These are phyloP conservation scores for Cyclotella cryptica DNA, from an alignment of 108 stramenopile genomes.

Conservation along the genomic window DNA sequence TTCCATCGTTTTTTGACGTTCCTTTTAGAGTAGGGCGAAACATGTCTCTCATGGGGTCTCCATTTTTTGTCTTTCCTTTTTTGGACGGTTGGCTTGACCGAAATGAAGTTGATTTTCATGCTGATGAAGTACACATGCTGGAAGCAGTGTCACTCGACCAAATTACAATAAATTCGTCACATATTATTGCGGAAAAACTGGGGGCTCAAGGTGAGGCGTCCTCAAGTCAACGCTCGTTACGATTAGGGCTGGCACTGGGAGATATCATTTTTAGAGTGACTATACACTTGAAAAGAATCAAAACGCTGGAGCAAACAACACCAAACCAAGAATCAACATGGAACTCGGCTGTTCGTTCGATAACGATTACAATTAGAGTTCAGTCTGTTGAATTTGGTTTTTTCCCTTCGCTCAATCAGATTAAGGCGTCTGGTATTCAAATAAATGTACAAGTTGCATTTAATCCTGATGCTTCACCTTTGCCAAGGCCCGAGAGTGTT, in stretches of 20 bases:
- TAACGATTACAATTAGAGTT: conserved; percentile 27
- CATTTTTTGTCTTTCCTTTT: conserved; percentile 49
- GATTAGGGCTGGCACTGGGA: conserved; percentile 32
- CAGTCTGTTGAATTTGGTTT: conserved; percentile 28
- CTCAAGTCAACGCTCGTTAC: conserved; percentile 9
- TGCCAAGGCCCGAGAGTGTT: neutral
- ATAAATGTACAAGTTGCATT: conserved; percentile 25
- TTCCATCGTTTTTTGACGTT: conserved; percentile 27
- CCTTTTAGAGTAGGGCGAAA: conserved; percentile 47
- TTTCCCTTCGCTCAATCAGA: conserved; percentile 29
- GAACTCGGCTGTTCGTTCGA: conserved; percentile 10
- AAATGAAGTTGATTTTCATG: conserved; percentile 2
- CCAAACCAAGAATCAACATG: neutral
- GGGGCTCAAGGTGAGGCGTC: conserved; percentile 5
- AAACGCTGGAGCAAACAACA: neutral
- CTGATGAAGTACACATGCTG: conserved; percentile 25
- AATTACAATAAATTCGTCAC: conserved; percentile 36
- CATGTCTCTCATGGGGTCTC: conserved; percentile 34
- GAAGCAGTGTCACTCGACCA: conserved; percentile 44
- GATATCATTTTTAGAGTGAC: conserved; percentile 36
- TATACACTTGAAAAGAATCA: conserved; percentile 18
- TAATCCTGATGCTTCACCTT: neutral
- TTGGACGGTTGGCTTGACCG: conserved; percentile 36
- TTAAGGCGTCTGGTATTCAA: conserved; percentile 23
- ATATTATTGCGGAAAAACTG: conserved; percentile 18